A percentile compares a stretch with the other conserved stretches of the same genome.
phyloP scores from a whole-genome alignment of 805 yeast species.

The Yamadazyma nakazawae region DNA sequence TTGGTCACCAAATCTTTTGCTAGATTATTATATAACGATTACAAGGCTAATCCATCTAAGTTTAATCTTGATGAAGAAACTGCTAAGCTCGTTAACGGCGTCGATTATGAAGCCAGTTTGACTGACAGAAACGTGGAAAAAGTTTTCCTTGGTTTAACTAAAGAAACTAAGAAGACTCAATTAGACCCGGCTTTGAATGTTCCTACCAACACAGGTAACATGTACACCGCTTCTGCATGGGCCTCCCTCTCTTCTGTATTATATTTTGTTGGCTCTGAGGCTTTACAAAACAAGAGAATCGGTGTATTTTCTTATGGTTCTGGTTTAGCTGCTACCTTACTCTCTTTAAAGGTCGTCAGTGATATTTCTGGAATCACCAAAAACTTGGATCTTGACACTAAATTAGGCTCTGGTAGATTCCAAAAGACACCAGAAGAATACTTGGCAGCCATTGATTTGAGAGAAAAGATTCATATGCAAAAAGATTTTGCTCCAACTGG shows the following conservation, averaged over 20 bases:
- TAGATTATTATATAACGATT: conserved; percentile 87
- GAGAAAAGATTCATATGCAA: conserved; percentile 87
- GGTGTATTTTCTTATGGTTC: conserved; percentile 97
- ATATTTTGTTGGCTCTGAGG: conserved; percentile 68
- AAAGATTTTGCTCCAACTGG: conserved; percentile 81
- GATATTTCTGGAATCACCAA: conserved; percentile 69
- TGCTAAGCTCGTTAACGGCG: conserved; percentile 46
- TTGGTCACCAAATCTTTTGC: conserved; percentile 91
- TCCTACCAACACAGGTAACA: conserved; percentile 96
- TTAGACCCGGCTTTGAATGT: conserved; percentile 78
- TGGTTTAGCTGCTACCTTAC: conserved; percentile 90
- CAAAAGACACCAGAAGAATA: conserved; percentile 74
- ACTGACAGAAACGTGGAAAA: conserved; percentile 82
- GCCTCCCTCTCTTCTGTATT: conserved; percentile 81
- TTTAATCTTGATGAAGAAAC: conserved; percentile 50
- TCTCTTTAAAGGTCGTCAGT: conserved; percentile 74
- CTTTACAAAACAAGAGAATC: conserved; percentile 77
- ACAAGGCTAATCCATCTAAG: conserved; percentile 60
- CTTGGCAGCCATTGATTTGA: conserved; percentile 73
- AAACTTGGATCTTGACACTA: conserved; percentile 63
- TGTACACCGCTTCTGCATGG: conserved; percentile 94
- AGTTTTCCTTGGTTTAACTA: conserved; percentile 73
- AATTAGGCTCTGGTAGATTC: conserved; percentile 61
- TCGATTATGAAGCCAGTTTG: conserved; percentile 74
- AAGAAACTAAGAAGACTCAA: conserved; percentile 61